Evolutionary conservation across 495 filamentous ascomycete genomes (phyloP), one percentile per base, ranked within the genome.

Genomic region (Cetradonia linearis): DNA sequence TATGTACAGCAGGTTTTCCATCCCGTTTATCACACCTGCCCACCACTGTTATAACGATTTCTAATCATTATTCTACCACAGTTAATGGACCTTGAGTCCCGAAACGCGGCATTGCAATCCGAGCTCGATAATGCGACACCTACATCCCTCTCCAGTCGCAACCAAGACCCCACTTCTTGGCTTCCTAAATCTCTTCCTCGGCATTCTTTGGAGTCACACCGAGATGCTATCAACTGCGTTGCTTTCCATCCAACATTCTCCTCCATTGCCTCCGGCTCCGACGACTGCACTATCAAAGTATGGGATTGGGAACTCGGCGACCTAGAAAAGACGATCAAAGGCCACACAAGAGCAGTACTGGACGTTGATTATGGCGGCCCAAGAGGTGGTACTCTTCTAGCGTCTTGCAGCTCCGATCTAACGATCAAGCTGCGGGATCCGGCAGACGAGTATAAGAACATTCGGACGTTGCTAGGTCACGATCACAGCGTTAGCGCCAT

Each of bases 231-330:
- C 47, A 95, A 85, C 38, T 91, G 86, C 65, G 83, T 97, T 55
- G 93, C 93, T 4, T 98, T 98, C 72, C 93, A 98, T 70, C 92
- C 93, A 0, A 77, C 92, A 56, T 96, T 95, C 70, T 91, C 91
- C 23, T 89, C 88, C 1, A 76, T 98, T 13, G 93, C 93, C 16
- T 93, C 91, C 1, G 93, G 89, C n/a, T 95, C 91, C 38, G 93
- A 96, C 71, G 92, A 97, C 70, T 84, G 82, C 25, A 96, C 89
- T 27, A 81, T 97, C 69, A 98, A 98, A 69, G 89, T 98, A 55
- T 98, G 93, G 93, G 93, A 96, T 67, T 96, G 90, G 89, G 93
- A 98, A 65, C 74, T 95, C 23, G 93, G 93, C 27, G 92, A 96
- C 69, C 78, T 96, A 9, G 92, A 96, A 68, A 73, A 86, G 31